Base-by-base conservation (phyloP, 2,329 filamentous ascomycete species). In the Rhinocladiella mackenziei region DNA sequence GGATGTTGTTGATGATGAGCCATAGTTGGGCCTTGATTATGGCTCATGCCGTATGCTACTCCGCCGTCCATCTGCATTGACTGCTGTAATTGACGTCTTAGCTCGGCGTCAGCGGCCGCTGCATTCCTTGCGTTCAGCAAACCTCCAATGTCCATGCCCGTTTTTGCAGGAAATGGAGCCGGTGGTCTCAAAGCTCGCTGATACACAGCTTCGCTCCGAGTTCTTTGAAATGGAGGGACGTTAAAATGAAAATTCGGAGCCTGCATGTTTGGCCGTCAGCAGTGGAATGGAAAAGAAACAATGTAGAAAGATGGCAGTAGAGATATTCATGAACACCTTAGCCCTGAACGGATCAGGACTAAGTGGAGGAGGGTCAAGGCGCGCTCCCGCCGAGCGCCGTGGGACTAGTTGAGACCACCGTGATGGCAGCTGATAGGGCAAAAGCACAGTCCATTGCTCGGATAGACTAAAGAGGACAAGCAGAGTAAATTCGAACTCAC, bases 21-120 rank as follows among this genome's bases (percentile, higher is more conserved):
- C 44, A 53, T 46, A 2, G 33, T 69, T 68, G 29, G 71, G 60
- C 60, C 79, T 73, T 43, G 71, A 65, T 47, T 71, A 68, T 35
- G 76, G 61, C 34, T 68, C 69, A 76, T 59, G 75, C 75, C 62
- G 71, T 78, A 62, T 77, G 75, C 39, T 75, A 57, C 57, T 42
- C 61, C 58, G 18, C 56, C 58, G 49, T 65, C 63, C 46, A 67
- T 59, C 26, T 67, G 65, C 46, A 61, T 56, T 39, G 62, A 60
- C 45, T 68, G 68, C 38, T 71, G 69, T 49, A 69, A 64, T 49
- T 71, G 70, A 38, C 66, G 66, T 56, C 70, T 65, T 55, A 65
- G 63, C 39, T 65, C 66, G 50, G 63, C 65, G 43, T 64, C 65
- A 39, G 69, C 63, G 51, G 65, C 66, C 55, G 60, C 53, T 46